Percentiles rank a stretch among this genome's conserved stretches.
Conservation (phyloP, 2,329 filamentous ascomycete genomes). For the Neoscytalidium dimidiatum region DNA sequence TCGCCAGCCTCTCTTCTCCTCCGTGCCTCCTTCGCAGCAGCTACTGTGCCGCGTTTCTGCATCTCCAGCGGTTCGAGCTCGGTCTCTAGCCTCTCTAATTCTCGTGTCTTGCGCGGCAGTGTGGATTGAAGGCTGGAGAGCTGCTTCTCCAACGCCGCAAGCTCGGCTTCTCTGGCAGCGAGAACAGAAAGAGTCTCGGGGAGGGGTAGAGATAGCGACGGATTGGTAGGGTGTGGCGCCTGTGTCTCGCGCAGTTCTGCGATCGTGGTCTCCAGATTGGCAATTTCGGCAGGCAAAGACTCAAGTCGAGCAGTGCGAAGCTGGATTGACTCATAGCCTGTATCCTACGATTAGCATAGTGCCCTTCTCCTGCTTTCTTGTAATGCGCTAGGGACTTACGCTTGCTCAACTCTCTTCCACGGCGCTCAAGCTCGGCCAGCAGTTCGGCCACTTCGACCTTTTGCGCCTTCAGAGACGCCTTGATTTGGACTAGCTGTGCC, state of each 20-base stretch:
- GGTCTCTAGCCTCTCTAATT: conserved; percentile 65
- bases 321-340: conserved; percentile 57
- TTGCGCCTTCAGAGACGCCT: conserved; percentile 74
- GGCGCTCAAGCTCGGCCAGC: conserved; percentile 68
- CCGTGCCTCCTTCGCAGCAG: conserved; percentile 70
- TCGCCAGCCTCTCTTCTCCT: conserved; percentile 65
- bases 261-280: conserved; percentile 53
- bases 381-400: conserved; percentile 40
- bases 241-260: conserved; percentile 45
- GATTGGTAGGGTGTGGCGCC: conserved; percentile 37
- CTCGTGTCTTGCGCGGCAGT: conserved; percentile 65
- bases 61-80: conserved; percentile 70
- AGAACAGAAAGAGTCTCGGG: conserved; percentile 45
- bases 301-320: conserved; percentile 54
- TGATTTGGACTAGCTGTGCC: conserved; percentile 66
- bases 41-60: conserved; percentile 64
- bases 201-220: conserved; percentile 46
- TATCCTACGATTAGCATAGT: neutral
- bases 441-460: conserved; percentile 78
- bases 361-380: neutral
- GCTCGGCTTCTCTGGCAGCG: conserved; percentile 42
- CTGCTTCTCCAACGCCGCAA: conserved; percentile 44
- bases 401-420: conserved; percentile 59
- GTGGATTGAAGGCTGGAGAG: conserved; percentile 58
- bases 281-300: conserved; percentile 54